Percentiles rank a stretch among this genome's conserved stretches.
Conservation (phyloP, 2,329 filamentous ascomycete genomes). For the Pseudophaeomoniella oleicola region DNA sequence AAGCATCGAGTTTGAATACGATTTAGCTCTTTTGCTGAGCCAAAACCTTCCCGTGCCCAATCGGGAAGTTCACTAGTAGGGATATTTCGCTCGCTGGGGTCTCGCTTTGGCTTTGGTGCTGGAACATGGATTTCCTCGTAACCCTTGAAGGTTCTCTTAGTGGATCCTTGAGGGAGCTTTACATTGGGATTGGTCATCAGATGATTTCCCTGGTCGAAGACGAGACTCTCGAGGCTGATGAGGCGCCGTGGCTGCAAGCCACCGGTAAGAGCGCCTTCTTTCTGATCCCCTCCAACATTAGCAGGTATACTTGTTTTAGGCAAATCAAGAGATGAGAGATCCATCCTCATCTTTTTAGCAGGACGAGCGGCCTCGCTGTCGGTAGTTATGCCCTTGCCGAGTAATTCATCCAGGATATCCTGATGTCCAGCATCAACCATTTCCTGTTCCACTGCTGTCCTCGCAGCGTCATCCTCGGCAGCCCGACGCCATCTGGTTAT, state of each 20-base stretch:
- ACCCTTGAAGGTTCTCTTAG: constrained; percentile 89
- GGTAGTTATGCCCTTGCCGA: constrained; percentile 48
- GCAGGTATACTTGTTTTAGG: constrained; percentile 44
- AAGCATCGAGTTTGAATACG: constrained; percentile 92
- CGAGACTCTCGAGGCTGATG: constrained; percentile 87
- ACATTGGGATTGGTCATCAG: constrained; percentile 99
- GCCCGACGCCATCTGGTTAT: constrained; percentile 74
- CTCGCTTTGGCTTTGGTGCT: constrained; percentile 72
- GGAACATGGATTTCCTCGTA: constrained; percentile 98
- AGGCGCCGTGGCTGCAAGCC: constrained; percentile 73
- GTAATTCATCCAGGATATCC: constrained; percentile 75
- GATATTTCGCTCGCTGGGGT: constrained; percentile 65
- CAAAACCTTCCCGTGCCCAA: constrained; percentile 80
- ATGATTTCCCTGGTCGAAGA: constrained; percentile 97
- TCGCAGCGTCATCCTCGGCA: constrained; percentile 60
- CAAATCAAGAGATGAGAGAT: constrained; percentile 75
- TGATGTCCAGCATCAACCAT: constrained; percentile 82
- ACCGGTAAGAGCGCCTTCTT: constrained; percentile 58
- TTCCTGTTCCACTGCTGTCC: constrained; percentile 67
- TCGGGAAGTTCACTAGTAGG: constrained; percentile 80
- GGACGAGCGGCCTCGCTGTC: constrained; percentile 39
- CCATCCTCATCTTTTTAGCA: constrained; percentile 71
- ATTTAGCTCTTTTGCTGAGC: constrained; percentile 74
- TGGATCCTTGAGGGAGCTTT: constrained; percentile 82
- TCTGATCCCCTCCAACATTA: constrained; percentile 35